Conservation (phyloP, 257 asterid species). For the Catharanthus roseus region DNA sequence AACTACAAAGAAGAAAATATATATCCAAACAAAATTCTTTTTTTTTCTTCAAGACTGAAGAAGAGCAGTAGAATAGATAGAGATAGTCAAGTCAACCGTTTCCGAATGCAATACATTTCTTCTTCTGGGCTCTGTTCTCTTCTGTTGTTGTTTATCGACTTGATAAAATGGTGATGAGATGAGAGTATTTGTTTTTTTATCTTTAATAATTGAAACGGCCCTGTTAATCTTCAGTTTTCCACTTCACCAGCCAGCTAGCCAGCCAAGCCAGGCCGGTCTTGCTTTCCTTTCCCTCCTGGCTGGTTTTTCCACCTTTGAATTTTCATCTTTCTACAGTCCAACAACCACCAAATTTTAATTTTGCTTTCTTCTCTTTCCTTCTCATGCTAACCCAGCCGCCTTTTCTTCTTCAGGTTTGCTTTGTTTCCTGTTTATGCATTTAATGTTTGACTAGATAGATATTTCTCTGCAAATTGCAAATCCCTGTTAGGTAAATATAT, state of each 20-base stretch:
- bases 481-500: background rate
- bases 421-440: constrained; percentile 18
- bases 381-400: constrained; percentile 21
- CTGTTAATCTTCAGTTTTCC: background rate
- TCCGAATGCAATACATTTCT: too few relatives aligned
- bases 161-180: too few relatives aligned
- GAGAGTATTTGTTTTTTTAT: background rate
- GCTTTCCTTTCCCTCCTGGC: background rate
- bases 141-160: too few relatives aligned
- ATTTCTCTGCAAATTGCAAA: background rate
- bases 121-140: too few relatives aligned
- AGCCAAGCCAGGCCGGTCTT: constrained; percentile 7
- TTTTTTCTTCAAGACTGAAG: background rate
- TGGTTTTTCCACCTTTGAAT: background rate
- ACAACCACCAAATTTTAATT: background rate
- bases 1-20: too few relatives aligned
- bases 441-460: constrained; percentile 12
- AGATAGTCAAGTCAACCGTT: background rate
- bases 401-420: constrained; percentile 25
- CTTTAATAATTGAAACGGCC: constrained; percentile 5
- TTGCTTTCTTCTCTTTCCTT: background rate
- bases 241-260: background rate
- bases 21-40: too few relatives aligned
- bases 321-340: background rate
- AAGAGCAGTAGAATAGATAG: background rate